Evolutionary conservation across 148 eudicot genomes (phyloP), one percentile per base, ranked within the genome.

Genomic region (Pouteria glomerata): DNA sequence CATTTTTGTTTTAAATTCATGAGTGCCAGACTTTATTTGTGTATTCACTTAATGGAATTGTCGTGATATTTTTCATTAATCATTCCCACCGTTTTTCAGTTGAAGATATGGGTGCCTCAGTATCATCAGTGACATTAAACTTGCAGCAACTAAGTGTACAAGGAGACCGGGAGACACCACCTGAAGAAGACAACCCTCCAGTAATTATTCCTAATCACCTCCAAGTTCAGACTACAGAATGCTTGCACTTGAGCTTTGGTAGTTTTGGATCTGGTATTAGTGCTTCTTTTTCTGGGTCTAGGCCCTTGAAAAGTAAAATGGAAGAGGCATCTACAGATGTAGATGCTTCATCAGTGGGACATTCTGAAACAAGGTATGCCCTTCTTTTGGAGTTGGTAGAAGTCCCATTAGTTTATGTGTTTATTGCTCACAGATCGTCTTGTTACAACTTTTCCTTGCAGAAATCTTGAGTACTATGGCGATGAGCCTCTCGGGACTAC

Each of bases 241-340:
- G 92, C 68, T 85, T 84, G 55, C 97, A 95, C 81, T 83, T 95
- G 85, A 89, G 97, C 83, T 95, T 94, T 85, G 98, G 97, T 39
- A 95, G 90, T 79, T 91, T 95, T 68, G 93, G 97, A 48, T 70
- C 93, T 76, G 83, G 82, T 47, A 73, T 81, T 68, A 64, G 69
- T 74, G 74, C 84, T 75, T 72, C 88, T 23, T 79, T 78, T 82
- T 73, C 93, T 6, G 86, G 78, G 45, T 78, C 97, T 52, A 76
- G 76, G 50, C 83, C 90, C 45, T 70, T 60, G 8, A 53, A 76
- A 69, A 66, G 67, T 60, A 77, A 82, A 45, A 68, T 77, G 34
- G 93, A 86, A 76, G 96, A 88, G 61, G 55, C 82, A 57, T 69
- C 85, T 76, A 60, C 67, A 30, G 88, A 86, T 33, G 68, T 78